A percentile compares a stretch with the other conserved stretches of the same genome.
Evolutionary conservation across 495 filamentous ascomycete species (phyloP).

Genomic region (Aspergillus diversus): DNA sequence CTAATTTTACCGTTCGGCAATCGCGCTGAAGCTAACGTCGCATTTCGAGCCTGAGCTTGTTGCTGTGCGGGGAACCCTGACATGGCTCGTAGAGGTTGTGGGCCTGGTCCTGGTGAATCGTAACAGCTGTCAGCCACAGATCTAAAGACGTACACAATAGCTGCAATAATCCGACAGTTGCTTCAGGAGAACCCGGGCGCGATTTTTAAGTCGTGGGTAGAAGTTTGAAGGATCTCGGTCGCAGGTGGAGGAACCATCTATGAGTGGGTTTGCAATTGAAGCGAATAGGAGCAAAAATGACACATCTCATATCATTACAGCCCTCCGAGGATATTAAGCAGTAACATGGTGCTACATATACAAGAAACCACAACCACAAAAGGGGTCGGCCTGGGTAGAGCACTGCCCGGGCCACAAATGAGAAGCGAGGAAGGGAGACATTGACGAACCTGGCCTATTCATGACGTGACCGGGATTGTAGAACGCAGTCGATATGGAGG

Average conservation of each 20-base stretch:
- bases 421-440: conserved; percentile 28
- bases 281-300: conserved; percentile 14
- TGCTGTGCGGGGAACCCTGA: conserved; percentile 70
- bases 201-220: conserved; percentile 22
- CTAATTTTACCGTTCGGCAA: conserved; percentile 78
- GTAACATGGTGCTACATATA: conserved; percentile 6
- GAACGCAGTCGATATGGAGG: conserved; percentile 5
- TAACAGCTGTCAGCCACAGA: conserved; percentile 35
- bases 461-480: conserved; percentile 26
- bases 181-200: conserved; percentile 21
- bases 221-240: conserved; percentile 35
- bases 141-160: conserved; percentile 12
- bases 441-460: conserved; percentile 50
- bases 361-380: conserved; percentile 8
- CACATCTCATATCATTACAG: conserved; percentile 2
- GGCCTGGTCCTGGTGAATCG: conserved; percentile 59
- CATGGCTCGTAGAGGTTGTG: conserved; percentile 71
- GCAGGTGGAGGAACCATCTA: conserved; percentile 30
- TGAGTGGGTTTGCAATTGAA: conserved; percentile 32
- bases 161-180: conserved; percentile 17
- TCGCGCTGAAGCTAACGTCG: conserved; percentile 61
- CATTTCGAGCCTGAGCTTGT: conserved; percentile 64
- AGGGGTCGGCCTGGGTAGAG: conserved; percentile 10
- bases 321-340: not conserved
- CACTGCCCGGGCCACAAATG: conserved; percentile 20